Evolutionary conservation across 768 basidiomycete genomes (phyloP), one percentile per base, ranked within the genome.

Genomic region (Amanita phalloides): DNA sequence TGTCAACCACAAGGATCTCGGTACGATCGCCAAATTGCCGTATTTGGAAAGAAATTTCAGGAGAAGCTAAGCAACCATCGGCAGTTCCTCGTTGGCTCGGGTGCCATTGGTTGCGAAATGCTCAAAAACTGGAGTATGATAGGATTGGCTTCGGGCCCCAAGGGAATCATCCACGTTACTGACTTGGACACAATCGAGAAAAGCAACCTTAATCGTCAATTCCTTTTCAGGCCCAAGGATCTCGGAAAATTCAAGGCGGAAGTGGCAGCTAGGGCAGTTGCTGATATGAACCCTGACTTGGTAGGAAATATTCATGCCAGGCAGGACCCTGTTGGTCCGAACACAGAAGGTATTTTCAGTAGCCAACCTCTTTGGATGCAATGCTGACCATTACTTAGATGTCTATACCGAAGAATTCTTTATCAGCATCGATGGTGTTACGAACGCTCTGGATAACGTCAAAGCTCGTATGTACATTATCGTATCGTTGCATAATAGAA

Each of bases 91-190:
- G 96, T 99, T 51, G 96, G 96, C 7, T 84, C 95, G n/a, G 96
- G 96, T 42, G 96, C 96, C 33, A 98, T 99, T 64, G 96, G 96
- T 17, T 99, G 96, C 63, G 96, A 99, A 71, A 98, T 98, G 96
- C 71, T 99, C 61, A 99, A 99, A 76, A 99, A 98, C 68, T 99
- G 96, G 96, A 88, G 90, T 57, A 89, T 98, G 91, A 95, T 98
- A 77, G 96, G 96, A 55, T 71, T 99, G 43, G 94, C 80, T 6
- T 78, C 84, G 28, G 90, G 90, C 9, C 72, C 78, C 13, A 74
- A 82, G 38, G 96, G 90, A 8, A 69, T 76, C 48, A 89, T 99
- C 52, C 83, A 94, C 60, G 90, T 98, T 51, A 98, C 96, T 4
- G 96, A 99, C 66, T 68, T 99, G 60, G 96, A 99, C 66, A 97